Percentiles rank a stretch among this genome's conserved stretches.
Conservation (phyloP, 2,329 filamentous ascomycete species). For the Amesomyces nigricolor region DNA sequence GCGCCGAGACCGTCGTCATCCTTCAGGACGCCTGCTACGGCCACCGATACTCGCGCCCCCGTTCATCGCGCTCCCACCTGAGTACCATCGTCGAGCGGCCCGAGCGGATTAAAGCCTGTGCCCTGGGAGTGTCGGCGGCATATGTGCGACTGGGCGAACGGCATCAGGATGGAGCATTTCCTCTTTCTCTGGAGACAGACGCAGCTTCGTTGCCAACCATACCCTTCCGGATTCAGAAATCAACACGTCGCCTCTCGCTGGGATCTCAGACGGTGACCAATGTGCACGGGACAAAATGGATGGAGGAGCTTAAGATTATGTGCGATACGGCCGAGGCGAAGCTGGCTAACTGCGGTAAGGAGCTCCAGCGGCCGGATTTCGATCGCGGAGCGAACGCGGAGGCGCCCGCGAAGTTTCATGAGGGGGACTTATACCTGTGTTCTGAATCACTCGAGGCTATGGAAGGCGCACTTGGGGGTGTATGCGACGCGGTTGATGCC, state of each 20-base stretch:
- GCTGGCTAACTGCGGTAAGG: slow-evolving; percentile 70
- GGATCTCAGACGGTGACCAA: slow-evolving; percentile 75
- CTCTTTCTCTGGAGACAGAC: slow-evolving; percentile 59
- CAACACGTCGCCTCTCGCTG: slow-evolving; percentile 64
- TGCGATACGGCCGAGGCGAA: slow-evolving; percentile 75
- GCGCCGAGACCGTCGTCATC: slow-evolving; percentile 68
- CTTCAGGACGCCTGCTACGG: slow-evolving; percentile 93
- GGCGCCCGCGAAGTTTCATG: slow-evolving; percentile 60
- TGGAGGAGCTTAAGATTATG: slow-evolving; percentile 83
- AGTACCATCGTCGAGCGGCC: slow-evolving; percentile 87
- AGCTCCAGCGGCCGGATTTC: slow-evolving; percentile 65
- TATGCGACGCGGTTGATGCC: slow-evolving; percentile 85
- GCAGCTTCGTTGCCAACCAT: slow-evolving; percentile 50
- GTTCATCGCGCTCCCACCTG: slow-evolving; percentile 65
- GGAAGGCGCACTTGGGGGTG: slow-evolving; percentile 84
- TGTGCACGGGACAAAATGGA: slow-evolving; percentile 88
- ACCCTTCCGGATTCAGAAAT: slow-evolving; percentile 83
- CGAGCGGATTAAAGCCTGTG: slow-evolving; percentile 78
- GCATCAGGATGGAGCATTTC: slow-evolving; percentile 63
- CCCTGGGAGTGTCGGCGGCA: slow-evolving; percentile 76
- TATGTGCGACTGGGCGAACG: slow-evolving; percentile 86
- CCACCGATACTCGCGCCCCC: slow-evolving; percentile 81
- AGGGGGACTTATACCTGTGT: slow-evolving; percentile 88
- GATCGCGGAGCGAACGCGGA: slow-evolving; percentile 42
- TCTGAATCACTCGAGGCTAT: slow-evolving; percentile 80